Evolutionary conservation across 306 rosid species (phyloP).

Genomic region (Heteromeles arbutifolia): DNA sequence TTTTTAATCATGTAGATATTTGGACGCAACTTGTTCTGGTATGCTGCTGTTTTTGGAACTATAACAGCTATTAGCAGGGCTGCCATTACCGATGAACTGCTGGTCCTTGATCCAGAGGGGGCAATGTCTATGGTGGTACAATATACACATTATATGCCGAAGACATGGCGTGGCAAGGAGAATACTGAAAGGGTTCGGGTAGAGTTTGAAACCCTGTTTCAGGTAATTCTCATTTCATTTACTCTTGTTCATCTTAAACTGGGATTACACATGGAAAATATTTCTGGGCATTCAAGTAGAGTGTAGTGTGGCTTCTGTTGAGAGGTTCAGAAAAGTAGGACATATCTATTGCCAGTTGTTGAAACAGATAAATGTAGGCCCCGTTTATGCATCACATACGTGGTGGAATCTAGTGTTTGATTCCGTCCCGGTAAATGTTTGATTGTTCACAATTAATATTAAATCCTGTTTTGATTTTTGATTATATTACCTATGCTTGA

Average conservation of each 20-base stretch:
- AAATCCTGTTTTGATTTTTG: not conserved
- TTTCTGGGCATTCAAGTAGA: not conserved
- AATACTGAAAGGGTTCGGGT: constrained; percentile 47
- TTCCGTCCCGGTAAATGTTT: not conserved
- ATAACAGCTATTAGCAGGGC: constrained; percentile 83
- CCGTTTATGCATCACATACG: not conserved
- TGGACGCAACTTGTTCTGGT: constrained; percentile 95
- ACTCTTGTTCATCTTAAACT: not conserved
- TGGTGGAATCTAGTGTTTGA: not conserved
- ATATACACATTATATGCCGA: constrained; percentile 93
- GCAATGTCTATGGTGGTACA: constrained; percentile 83
- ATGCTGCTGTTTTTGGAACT: constrained; percentile 90
- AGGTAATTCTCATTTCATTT: constrained; percentile 37
- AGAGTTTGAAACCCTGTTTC: constrained; percentile 83
- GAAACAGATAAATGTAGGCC: not conserved
- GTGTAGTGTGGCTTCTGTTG: too few relatives aligned
- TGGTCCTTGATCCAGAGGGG: constrained; percentile 75
- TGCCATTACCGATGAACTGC: constrained; percentile 56
- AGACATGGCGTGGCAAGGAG: constrained; percentile 93
- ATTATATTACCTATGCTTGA: too few relatives aligned
- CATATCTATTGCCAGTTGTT: not conserved
- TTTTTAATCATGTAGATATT: constrained; percentile 45
- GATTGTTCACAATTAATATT: not conserved
- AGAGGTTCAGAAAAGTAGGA: too few relatives aligned
- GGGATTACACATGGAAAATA: not conserved